phyloP scores from a whole-genome alignment of 2,329 filamentous ascomycete species.

The Fusarium pininemorale region DNA sequence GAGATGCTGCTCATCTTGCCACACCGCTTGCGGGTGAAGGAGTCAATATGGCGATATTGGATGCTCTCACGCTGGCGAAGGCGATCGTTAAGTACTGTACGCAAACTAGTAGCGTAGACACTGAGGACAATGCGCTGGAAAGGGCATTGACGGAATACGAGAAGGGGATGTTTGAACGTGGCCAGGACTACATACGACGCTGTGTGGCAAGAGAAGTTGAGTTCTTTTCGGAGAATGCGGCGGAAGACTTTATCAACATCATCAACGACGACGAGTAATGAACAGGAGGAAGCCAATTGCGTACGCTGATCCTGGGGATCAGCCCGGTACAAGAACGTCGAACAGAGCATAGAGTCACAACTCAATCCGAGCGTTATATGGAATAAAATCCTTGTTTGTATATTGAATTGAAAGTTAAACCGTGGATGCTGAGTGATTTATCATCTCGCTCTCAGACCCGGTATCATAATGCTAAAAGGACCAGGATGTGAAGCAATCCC shows the following conservation, averaged over 20 bases:
- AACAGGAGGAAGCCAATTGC: not conserved
- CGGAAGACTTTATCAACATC: not conserved
- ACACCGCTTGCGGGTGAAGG: conserved; percentile 62
- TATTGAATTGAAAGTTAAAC: conserved; percentile 22
- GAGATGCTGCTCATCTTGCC: conserved; percentile 65
- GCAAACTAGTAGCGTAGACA: accelerated
- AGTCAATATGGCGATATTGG: conserved; percentile 62
- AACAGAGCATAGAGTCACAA: not conserved
- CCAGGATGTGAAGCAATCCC: not conserved
- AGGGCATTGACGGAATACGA: not conserved
- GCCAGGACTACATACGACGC: not conserved
- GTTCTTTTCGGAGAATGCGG: not conserved
- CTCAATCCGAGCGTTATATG: accelerated
- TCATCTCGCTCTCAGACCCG: conserved; percentile 32
- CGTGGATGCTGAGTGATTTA: conserved; percentile 33
- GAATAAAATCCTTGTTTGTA: conserved; percentile 10
- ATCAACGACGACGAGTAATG: not conserved
- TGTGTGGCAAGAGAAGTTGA: not conserved
- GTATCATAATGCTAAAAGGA: conserved; percentile 15
- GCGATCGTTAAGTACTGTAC: conserved; percentile 38
- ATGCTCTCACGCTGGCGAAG: conserved; percentile 55
- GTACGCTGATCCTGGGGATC: too few species aligned
- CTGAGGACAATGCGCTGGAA: not conserved
- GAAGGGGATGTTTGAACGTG: not conserved
- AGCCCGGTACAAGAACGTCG: accelerated